Conservation (phyloP, 2,329 filamentous ascomycete species). For the Penicillium sp. region DNA sequence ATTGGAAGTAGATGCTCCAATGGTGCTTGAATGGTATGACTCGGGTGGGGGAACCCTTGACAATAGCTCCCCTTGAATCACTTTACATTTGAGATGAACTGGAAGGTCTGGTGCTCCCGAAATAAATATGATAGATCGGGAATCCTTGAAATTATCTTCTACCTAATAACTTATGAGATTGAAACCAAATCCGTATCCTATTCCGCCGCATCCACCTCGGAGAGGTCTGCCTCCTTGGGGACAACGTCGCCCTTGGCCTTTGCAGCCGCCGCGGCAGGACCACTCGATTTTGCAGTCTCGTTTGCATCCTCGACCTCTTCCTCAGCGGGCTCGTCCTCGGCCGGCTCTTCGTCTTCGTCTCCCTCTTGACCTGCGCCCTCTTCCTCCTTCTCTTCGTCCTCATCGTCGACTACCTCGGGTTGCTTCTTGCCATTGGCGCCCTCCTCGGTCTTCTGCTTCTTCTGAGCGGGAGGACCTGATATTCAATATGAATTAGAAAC, state of each 20-base stretch:
- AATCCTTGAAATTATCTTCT: too few species aligned
- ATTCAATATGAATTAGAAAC: background rate
- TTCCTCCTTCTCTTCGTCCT: slow-evolving; percentile 16
- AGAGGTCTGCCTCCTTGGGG: slow-evolving; percentile 23
- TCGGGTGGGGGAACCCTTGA: too few species aligned
- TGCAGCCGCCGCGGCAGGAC: slow-evolving; percentile 28
- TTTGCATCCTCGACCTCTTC: slow-evolving; percentile 18
- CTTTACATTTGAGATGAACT: too few species aligned
- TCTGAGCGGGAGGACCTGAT: slow-evolving; percentile 23
- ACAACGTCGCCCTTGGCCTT: slow-evolving; percentile 28
- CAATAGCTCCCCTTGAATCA: too few species aligned
- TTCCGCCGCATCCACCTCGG: slow-evolving; percentile 28
- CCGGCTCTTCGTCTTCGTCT: slow-evolving; percentile 3
- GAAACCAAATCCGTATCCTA: slow-evolving; percentile 11
- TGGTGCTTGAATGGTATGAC: too few species aligned
- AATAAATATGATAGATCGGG: too few species aligned
- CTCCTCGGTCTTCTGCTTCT: slow-evolving; percentile 29
- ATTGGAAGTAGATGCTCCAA: too few species aligned
- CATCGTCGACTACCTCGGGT: background rate
- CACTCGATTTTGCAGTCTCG: slow-evolving; percentile 30
- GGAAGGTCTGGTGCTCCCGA: too few species aligned
- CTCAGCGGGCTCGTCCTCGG: slow-evolving; percentile 17
- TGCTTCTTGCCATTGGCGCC: slow-evolving; percentile 21
- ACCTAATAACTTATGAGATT: too few species aligned
- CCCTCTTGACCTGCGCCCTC: slow-evolving; percentile 16